Evolutionary conservation across 805 yeast species (phyloP), one percentile per base, ranked within the genome.

Genomic region (Ogataea populi-albae): DNA sequence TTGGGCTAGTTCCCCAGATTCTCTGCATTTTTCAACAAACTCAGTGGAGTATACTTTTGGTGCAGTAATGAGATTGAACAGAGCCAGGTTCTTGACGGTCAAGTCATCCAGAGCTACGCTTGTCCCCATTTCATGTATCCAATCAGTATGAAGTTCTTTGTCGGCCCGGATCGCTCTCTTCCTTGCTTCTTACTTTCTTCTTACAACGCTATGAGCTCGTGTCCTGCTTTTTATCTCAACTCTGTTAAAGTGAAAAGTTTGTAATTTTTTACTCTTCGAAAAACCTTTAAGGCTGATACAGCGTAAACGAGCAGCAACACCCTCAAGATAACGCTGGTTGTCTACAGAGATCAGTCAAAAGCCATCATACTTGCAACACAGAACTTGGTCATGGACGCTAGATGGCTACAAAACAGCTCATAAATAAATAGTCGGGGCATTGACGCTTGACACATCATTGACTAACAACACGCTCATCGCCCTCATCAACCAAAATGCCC

Each of bases 401-500:
- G n/a, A n/a, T n/a, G n/a, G n/a, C n/a, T n/a, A n/a, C n/a, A n/a
- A n/a, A n/a, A n/a, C n/a, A n/a, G n/a, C n/a, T n/a, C n/a, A n/a
- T n/a, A n/a, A n/a, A n/a, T n/a, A n/a, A n/a, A n/a, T n/a, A n/a
- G n/a, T n/a, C n/a, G n/a, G n/a, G n/a, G n/a, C n/a, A n/a, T n/a
- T n/a, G n/a, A n/a, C n/a, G n/a, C n/a, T n/a, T n/a, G n/a, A n/a
- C n/a, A n/a, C n/a, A n/a, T n/a, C n/a, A n/a, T n/a, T n/a, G n/a
- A n/a, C n/a, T n/a, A n/a, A n/a, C n/a, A n/a, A 16, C 28, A 25
- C 15, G 8, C 16, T 12, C 15, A 25, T 12, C 10, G 15, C 15
- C 38, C 23, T 64, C 76, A 7, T 71, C 61, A 6, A 76, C 73
- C 30, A 88, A 67, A 21, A 74, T 71, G 2, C 98, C 98, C 25